These are phyloP conservation scores for Phytophthora citrophthora DNA, from an alignment of 352 stramenopile species.

Conservation along the genomic window DNA sequence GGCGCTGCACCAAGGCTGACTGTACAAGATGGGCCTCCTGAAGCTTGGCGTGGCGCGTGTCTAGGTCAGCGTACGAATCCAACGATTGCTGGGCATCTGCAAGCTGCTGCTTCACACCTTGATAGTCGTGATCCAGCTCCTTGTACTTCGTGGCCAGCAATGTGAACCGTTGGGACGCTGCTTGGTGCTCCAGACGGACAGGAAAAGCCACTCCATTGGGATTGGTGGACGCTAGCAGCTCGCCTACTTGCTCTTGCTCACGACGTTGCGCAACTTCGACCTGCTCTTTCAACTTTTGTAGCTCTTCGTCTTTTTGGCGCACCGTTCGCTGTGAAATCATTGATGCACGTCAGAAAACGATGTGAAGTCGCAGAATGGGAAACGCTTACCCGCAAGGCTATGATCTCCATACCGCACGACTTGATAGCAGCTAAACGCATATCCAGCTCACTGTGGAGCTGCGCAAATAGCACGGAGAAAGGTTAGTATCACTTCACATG, in stretches of 20 bases:
- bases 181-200: conserved; percentile 14
- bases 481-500: conserved; percentile 3
- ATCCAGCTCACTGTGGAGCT: conserved; percentile 74
- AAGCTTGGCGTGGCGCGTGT: conserved; percentile 60
- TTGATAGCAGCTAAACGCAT: conserved; percentile 58
- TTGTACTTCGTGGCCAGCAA: conserved; percentile 71
- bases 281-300: conserved; percentile 44
- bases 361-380: background rate
- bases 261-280: conserved; percentile 39
- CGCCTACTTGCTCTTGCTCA: conserved; percentile 46
- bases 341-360: background rate
- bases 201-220: conserved; percentile 11
- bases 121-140: conserved; percentile 56
- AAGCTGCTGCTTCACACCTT: conserved; percentile 42
- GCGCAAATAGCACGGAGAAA: background rate
- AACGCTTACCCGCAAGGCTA: conserved; percentile 52
- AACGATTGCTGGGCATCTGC: conserved; percentile 38
- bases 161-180: conserved; percentile 58
- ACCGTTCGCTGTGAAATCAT: conserved; percentile 50
- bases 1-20: conserved; percentile 62
- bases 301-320: conserved; percentile 48
- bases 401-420: conserved; percentile 67
- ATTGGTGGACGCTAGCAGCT: conserved; percentile 36
- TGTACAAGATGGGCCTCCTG: conserved; percentile 79
- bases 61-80: conserved; percentile 41